Evolutionary conservation across 108 stramenopile species (phyloP).

Genomic region (Skeletonema potamos): DNA sequence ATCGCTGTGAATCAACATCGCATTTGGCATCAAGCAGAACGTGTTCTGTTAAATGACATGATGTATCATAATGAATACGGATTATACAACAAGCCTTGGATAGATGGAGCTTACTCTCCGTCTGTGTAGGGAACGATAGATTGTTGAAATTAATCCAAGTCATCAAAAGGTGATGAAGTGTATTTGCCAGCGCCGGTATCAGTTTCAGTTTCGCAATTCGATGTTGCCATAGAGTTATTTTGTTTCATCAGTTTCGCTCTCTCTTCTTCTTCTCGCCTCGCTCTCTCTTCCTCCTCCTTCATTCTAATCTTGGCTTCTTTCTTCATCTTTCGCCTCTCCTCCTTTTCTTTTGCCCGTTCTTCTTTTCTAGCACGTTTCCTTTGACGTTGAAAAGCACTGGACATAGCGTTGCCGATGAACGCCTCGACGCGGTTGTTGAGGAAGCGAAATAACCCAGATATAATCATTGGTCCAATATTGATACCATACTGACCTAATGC

Average conservation of each 20-base stretch:
- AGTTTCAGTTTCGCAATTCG: not conserved
- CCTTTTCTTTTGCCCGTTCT: constrained; percentile 36
- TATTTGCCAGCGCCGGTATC: not conserved
- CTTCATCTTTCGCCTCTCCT: constrained; percentile 15
- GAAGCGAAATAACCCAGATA: constrained; percentile 80
- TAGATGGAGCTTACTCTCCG: not conserved
- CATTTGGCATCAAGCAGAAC: not conserved
- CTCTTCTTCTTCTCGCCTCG: not conserved
- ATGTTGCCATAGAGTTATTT: not conserved
- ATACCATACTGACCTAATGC: constrained; percentile 69
- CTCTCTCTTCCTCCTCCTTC: constrained; percentile 7
- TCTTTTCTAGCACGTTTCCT: constrained; percentile 38
- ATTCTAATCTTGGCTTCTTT: not conserved
- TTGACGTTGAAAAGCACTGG: constrained; percentile 52
- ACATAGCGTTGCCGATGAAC: constrained; percentile 68
- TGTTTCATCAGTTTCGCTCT: not conserved
- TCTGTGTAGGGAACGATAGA: not conserved
- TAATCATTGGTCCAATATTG: constrained; percentile 85
- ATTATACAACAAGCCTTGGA: not conserved
- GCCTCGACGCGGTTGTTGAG: constrained; percentile 55
- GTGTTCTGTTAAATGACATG: not conserved
- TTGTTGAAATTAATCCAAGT: constrained; percentile 4
- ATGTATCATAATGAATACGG: not conserved
- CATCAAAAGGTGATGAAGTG: constrained; percentile 1
- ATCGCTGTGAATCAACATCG: not conserved